Conservation (phyloP, 169 alveolate genomes). For the Babesia bovis region DNA sequence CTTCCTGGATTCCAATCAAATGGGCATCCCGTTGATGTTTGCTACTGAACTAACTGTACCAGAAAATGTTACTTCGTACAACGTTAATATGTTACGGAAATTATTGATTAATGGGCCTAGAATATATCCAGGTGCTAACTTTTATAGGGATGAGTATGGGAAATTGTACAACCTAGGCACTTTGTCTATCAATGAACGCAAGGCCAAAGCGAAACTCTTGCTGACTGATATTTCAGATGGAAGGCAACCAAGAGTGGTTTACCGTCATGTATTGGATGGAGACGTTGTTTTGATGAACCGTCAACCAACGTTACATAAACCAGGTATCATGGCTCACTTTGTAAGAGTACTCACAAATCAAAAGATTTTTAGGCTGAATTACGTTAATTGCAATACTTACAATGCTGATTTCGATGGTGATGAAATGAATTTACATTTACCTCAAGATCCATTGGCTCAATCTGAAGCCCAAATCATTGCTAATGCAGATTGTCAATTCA, state of each 20-base stretch:
- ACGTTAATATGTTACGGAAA: conserved; percentile 83
- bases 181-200: conserved; percentile 76
- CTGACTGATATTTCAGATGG: conserved; percentile 54
- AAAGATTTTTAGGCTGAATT: conserved; percentile 95
- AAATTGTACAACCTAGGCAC: conserved; percentile 66
- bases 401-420: conserved; percentile 99
- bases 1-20: conserved; percentile 93
- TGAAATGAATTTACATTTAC: conserved; percentile 98
- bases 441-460: conserved; percentile 92
- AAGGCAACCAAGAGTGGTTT: conserved; percentile 81
- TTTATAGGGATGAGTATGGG: conserved; percentile 77
- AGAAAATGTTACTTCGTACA: conserved; percentile 89
- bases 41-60: conserved; percentile 93
- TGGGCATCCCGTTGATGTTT: conserved; percentile 94
- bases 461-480: conserved; percentile 94
- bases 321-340: conserved; percentile 94
- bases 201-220: conserved; percentile 85
- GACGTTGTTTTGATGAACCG: conserved; percentile 95
- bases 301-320: conserved; percentile 98
- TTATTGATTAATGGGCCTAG: conserved; percentile 92
- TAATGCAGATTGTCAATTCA: conserved; percentile 93
- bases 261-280: conserved; percentile 94
- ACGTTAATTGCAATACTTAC: conserved; percentile 97
- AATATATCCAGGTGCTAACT: conserved; percentile 96
- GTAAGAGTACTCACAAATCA: conserved; percentile 88